Percentiles rank a stretch among this genome's conserved stretches.
These are phyloP conservation scores for Cordyceps javanica DNA, from an alignment of 2,329 filamentous ascomycete species.

Conservation along the genomic window DNA sequence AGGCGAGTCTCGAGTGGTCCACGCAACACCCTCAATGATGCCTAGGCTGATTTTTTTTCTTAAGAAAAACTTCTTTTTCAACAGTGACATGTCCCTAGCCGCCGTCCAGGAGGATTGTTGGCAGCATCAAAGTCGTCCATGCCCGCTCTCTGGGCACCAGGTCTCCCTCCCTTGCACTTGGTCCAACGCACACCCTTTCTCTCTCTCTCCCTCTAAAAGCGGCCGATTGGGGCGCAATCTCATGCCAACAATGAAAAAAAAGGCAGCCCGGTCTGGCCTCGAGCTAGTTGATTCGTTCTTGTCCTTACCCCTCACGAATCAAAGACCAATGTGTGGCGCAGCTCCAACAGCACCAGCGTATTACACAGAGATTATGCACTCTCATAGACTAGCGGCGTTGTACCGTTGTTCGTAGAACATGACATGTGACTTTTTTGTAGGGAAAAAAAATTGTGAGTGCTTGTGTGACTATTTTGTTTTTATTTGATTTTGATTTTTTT, in stretches of 20 bases:
- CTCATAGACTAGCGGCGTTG: not conserved
- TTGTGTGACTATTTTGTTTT: too few relatives aligned
- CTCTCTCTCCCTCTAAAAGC: too few relatives aligned
- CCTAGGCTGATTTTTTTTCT: too few relatives aligned
- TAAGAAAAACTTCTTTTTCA: too few relatives aligned
- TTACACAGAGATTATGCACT: not conserved
- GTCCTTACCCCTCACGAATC: not conserved
- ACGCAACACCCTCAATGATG: too few relatives aligned
- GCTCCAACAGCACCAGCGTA: not conserved
- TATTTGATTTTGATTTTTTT: too few relatives aligned
- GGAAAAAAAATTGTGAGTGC: too few relatives aligned
- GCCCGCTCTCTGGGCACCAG: not conserved
- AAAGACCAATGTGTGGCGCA: too few relatives aligned
- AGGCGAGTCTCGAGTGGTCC: too few relatives aligned
- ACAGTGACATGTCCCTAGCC: too few relatives aligned
- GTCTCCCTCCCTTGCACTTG: not conserved
- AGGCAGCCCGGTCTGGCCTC: not conserved
- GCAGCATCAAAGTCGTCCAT: not conserved
- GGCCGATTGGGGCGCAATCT: not conserved
- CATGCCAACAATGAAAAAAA: not conserved
- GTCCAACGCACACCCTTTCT: not conserved
- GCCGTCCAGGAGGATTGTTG: too few relatives aligned
- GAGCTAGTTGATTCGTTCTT: not conserved
- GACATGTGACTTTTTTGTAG: not conserved
- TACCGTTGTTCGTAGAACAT: not conserved